Evolutionary conservation across 2,329 filamentous ascomycete genomes (phyloP).

Genomic region (Penicillium sp.): DNA sequence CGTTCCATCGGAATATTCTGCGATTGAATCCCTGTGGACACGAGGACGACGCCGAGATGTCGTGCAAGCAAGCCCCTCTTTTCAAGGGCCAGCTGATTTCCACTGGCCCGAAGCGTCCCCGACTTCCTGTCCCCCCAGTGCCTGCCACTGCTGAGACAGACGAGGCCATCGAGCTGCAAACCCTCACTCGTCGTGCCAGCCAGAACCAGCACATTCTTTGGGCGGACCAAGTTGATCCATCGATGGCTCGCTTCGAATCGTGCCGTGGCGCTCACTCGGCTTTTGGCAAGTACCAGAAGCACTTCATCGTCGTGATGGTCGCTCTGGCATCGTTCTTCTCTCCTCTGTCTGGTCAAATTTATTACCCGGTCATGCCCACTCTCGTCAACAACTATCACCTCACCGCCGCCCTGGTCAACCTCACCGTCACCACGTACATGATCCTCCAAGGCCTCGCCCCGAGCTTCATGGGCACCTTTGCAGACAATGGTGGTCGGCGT

Average conservation of each 20-base stretch:
- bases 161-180: too few relatives aligned
- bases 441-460: slow-evolving; percentile 33
- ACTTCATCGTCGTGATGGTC: slow-evolving; percentile 42
- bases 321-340: slow-evolving; percentile 46
- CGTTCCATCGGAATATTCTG: background rate
- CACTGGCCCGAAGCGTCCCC: too few relatives aligned
- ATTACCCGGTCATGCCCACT: slow-evolving; percentile 30
- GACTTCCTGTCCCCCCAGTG: too few relatives aligned
- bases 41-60: background rate
- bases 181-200: too few relatives aligned
- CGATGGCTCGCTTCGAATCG: too few relatives aligned
- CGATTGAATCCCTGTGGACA: background rate
- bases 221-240: too few relatives aligned
- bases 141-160: too few relatives aligned
- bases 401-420: slow-evolving; percentile 26
- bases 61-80: too few relatives aligned
- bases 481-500: slow-evolving; percentile 35
- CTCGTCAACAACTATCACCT: slow-evolving; percentile 24
- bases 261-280: slow-evolving; percentile 24
- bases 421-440: slow-evolving; percentile 35
- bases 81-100: too few relatives aligned
- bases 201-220: too few relatives aligned
- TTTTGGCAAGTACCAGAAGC: slow-evolving; percentile 35
- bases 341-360: slow-evolving; percentile 41
- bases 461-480: slow-evolving; percentile 32